These are phyloP conservation scores for Starmera quercuum DNA, from an alignment of 805 yeast genomes.

Conservation along the genomic window DNA sequence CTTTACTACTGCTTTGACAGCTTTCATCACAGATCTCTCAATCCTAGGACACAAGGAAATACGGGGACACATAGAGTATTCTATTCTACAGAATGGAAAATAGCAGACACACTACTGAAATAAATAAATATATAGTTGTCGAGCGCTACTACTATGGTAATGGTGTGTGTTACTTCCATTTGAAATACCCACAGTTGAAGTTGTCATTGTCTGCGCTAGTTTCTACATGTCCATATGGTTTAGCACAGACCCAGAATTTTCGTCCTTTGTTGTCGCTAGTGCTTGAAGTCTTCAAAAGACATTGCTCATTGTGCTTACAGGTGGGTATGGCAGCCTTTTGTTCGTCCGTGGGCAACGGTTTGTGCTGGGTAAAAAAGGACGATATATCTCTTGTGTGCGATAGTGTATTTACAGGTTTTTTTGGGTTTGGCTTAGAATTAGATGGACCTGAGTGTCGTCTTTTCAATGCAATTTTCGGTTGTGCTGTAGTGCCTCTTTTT, in stretches of 20 bases:
- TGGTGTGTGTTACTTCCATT: constrained; percentile 32
- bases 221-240: constrained; percentile 23
- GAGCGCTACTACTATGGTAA: too few species aligned
- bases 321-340: constrained; percentile 33
- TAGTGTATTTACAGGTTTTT: too few species aligned
- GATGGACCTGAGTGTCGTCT: constrained; percentile 10
- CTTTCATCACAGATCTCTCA: constrained; percentile 22
- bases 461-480: constrained; percentile 3
- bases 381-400: background rate
- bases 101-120: background rate
- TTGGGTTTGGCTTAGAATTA: constrained; percentile 2
- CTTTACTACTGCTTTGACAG: constrained; percentile 23
- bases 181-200: constrained; percentile 43
- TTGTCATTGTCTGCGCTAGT: constrained; percentile 15
- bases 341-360: constrained; percentile 1
- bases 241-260: constrained; percentile 47
- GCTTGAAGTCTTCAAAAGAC: constrained; percentile 37
- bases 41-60: constrained; percentile 18
- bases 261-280: constrained; percentile 37
- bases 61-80: constrained; percentile 12
- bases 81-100: constrained; percentile 2
- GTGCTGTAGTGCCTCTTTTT: constrained; percentile 5
- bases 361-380: background rate
- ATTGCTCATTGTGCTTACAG: constrained; percentile 41
- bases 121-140: too few species aligned